phyloP scores from a whole-genome alignment of 208 protist genomes.

The Leishmania guyanensis region DNA sequence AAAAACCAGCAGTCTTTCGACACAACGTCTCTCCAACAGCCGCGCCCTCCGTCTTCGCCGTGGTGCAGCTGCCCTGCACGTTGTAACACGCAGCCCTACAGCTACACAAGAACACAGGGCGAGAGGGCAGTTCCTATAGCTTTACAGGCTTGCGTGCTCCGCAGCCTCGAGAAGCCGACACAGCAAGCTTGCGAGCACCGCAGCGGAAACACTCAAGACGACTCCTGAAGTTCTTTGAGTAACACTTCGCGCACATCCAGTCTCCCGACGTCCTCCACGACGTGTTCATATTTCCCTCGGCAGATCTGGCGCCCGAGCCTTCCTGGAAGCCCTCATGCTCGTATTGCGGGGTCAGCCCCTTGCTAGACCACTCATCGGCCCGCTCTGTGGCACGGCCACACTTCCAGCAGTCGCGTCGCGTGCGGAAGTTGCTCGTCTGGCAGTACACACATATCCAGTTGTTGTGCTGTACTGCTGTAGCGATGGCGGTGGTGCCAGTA shows the following conservation, averaged over 20 bases:
- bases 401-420: constrained; percentile 82
- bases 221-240: constrained; percentile 74
- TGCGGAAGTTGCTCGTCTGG: constrained; percentile 87
- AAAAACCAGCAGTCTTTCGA: not conserved
- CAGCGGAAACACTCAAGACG: constrained; percentile 81
- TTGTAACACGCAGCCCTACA: not conserved
- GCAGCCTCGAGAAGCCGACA: constrained; percentile 36
- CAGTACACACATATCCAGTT: constrained; percentile 86
- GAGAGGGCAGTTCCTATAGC: constrained; percentile 35
- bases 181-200: constrained; percentile 59
- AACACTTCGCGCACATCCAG: constrained; percentile 88
- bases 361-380: constrained; percentile 22
- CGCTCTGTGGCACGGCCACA: constrained; percentile 52
- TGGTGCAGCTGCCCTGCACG: not conserved
- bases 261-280: constrained; percentile 56
- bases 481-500: not conserved
- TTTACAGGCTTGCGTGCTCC: constrained; percentile 77
- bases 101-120: not conserved
- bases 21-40: not conserved
- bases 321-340: constrained; percentile 83
- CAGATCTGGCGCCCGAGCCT: constrained; percentile 22
- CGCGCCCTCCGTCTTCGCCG: not conserved
- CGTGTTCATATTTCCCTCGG: constrained; percentile 43
- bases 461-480: constrained; percentile 44
- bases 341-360: constrained; percentile 43